Base-by-base conservation (phyloP, 1,284 basidiomycete genomes). In the Boletus chippewaensis region DNA sequence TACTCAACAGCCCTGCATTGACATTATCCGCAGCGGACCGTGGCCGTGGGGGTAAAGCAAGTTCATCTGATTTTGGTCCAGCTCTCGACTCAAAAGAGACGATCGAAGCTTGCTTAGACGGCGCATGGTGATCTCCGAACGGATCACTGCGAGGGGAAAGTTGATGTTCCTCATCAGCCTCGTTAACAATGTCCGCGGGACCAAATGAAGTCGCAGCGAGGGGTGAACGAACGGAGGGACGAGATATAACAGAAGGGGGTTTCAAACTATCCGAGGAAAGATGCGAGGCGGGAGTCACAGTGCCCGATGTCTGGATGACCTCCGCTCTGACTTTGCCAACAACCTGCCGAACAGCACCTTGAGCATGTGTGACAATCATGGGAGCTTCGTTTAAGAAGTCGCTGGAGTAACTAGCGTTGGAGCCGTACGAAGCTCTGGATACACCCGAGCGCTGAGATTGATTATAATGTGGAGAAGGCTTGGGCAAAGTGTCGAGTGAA, bases 341-440 rank as follows among this genome's bases (percentile, higher is more conserved):
- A 10, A 88, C 83, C 62, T 87, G 84, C 31, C 83, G 78, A 55
- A 86, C 79, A 32, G 76, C 74, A 40, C 78, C 78, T 53, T 79
- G 80, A 29, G 72, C 74, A 24, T 84, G 78, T 0, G 84, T 87
- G 55, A 91, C 77, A 58, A 91, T 91, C 69, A 85, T 83, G 15
- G 88, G 87, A 1, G 84, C 81, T 64, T 91, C 88, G 59, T 81
- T 81, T 51, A 91, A 70, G 66, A 91, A 77, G 59, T 89, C 87
- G 59, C 84, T 87, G 12, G 83, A 77, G 63, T 77, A 87, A 60
- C 84, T 89, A 41, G 81, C 83, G 39, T 75, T 79, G 31, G 86
- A 83, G 73, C 84, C 78, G 67, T 78, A 87, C 16, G 87, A 90
- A 53, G 80, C 75, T 56, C 85, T 74, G 22, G 80, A 78, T 18